Evolutionary conservation across 1,284 basidiomycete genomes (phyloP), one percentile per base, ranked within the genome.

Genomic region (Lentinula novae-zelandiae): DNA sequence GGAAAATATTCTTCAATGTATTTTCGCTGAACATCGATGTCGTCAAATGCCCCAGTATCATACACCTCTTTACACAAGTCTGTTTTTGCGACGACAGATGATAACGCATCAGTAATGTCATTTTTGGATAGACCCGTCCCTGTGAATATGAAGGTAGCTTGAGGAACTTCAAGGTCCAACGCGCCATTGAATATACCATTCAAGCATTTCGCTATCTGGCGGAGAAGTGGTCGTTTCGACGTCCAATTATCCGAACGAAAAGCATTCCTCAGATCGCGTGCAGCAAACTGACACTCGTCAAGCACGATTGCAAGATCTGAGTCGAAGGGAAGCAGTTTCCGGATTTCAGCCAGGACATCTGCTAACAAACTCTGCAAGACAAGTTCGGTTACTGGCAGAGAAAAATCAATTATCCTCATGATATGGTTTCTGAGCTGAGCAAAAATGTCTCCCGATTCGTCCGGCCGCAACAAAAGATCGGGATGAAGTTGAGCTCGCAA

Each of bases 211-310:
- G 39, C 49, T 13, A 52, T 40, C 5, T 59, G n/a, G n/a, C 48
- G 36, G n/a, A 42, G 49, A 20, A 42, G 17, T 2, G 48, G 17
- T n/a, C 57, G 34, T 6, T 27, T n/a, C 0, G 6, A 15, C 34
- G 4, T 33, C 40, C 6, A 31, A 2, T 6, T 20, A 34, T 50
- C 12, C 1, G 57, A 59, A 15, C 17, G 27, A 53, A 63, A 63
- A 15, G 52, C 60, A 6, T 52, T 5, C 3, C 42, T 9, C 13
- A 63, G 34, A 8, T 51, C 12, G 5, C 15, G 51, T 1, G 58
- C 62, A 20, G 56, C 60, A 33, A 22, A 10, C 22, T 63, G 62
- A 8, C 46, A 52, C 39, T 63, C 62, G 31, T 63, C 62, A n/a
- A 63, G 15, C 5, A 55, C 52, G n/a, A 54, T 27, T 4, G 4